phyloP scores from a whole-genome alignment of 139 green algal species.

The Prasinococcaceae sp. region DNA sequence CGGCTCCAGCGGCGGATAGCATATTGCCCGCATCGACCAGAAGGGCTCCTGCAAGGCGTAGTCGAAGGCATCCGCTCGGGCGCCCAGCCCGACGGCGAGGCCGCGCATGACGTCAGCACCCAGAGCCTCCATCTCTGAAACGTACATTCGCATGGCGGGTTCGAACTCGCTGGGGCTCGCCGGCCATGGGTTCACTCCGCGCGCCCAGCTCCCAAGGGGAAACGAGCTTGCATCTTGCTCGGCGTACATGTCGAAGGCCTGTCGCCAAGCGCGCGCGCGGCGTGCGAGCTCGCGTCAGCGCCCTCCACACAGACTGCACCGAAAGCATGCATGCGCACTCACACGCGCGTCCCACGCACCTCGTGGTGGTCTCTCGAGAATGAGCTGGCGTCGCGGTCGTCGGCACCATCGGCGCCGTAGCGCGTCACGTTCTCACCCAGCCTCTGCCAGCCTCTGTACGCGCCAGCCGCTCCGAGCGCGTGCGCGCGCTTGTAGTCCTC shows the following conservation, averaged over 20 bases:
- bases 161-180: conserved; percentile 23
- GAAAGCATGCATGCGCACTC: no score
- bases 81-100: neutral
- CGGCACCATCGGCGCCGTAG: conserved; percentile 14
- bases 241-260: conserved; percentile 39
- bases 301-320: no score
- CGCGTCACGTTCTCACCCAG: conserved; percentile 44
- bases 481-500: neutral
- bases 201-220: neutral
- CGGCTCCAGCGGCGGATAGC: neutral
- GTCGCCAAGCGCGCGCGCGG: no score
- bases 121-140: conserved; percentile 19
- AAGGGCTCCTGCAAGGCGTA: neutral
- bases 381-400: neutral
- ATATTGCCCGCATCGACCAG: neutral
- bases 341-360: no score
- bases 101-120: conserved; percentile 22
- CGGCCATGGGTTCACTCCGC: conserved; percentile 38
- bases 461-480: neutral
- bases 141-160: conserved; percentile 18
- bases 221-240: conserved; percentile 13
- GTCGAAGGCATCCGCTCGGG: neutral
- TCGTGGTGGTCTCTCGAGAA: conserved; percentile 41
- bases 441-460: conserved; percentile 36
- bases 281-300: no score